phyloP scores from a whole-genome alignment of 2,329 filamentous ascomycete genomes.

The Nigrograna mackinnonii region DNA sequence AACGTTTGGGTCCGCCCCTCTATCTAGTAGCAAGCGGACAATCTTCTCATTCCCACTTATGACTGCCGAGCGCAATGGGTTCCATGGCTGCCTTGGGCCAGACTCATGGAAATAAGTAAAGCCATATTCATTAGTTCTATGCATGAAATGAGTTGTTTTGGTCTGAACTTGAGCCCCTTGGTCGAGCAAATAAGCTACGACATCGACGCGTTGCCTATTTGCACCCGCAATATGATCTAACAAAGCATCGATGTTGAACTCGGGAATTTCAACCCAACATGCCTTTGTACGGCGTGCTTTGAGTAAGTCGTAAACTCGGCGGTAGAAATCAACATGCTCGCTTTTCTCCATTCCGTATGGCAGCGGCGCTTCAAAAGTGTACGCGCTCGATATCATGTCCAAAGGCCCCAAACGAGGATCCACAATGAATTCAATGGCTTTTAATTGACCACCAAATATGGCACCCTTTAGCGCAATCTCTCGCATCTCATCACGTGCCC shows the following conservation, averaged over 20 bases:
- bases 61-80: neutral
- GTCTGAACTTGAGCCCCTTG: neutral
- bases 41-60: neutral
- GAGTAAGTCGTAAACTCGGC: neutral
- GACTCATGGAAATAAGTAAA: no score
- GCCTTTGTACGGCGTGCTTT: no score
- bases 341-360: neutral
- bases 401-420: neutral
- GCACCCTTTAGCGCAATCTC: neutral
- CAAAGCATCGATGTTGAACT: no score
- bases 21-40: slow-evolving; percentile 5
- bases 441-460: neutral
- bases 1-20: slow-evolving; percentile 2
- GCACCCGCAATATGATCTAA: no score
- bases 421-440: neutral
- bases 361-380: neutral
- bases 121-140: no score
- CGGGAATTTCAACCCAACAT: no score
- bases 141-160: no score
- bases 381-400: no score
- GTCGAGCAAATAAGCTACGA: neutral
- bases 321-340: slow-evolving; percentile 1
- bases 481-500: neutral
- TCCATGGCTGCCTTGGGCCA: neutral
- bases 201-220: neutral